These are phyloP conservation scores for Moesziomyces globuligerus DNA, from an alignment of 1,284 basidiomycete genomes.

Conservation along the genomic window DNA sequence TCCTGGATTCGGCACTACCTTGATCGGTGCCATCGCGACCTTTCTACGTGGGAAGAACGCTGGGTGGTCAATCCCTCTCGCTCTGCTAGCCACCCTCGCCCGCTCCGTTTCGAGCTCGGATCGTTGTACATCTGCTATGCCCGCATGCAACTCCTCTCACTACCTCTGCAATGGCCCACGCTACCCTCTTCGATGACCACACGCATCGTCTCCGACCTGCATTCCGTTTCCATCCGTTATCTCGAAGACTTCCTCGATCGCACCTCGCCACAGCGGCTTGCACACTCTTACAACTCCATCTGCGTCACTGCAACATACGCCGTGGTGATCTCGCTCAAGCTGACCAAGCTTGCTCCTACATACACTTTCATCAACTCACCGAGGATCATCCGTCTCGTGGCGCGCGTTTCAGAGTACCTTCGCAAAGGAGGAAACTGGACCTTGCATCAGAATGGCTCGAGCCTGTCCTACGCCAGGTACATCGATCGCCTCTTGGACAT, in stretches of 20 bases:
- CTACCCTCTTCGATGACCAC: slow-evolving; percentile 26
- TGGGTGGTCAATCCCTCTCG: slow-evolving; percentile 33
- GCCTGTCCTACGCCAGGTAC: slow-evolving; percentile 35
- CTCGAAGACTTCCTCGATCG: slow-evolving; percentile 39
- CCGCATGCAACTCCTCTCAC: slow-evolving; percentile 43
- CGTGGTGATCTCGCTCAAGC: slow-evolving; percentile 37
- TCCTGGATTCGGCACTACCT: slow-evolving; percentile 34
- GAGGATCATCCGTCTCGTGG: slow-evolving; percentile 25
- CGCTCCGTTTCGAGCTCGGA: slow-evolving; percentile 35
- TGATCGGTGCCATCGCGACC: slow-evolving; percentile 33
- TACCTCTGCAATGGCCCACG: slow-evolving; percentile 29
- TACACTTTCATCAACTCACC: slow-evolving; percentile 35
- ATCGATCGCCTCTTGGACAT: slow-evolving; percentile 34
- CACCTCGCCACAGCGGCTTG: slow-evolving; percentile 34
- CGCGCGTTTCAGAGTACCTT: slow-evolving; percentile 28
- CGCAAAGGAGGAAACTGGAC: slow-evolving; percentile 37
- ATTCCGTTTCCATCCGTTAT: slow-evolving; percentile 35
- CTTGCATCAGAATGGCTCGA: slow-evolving; percentile 36
- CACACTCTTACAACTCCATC: slow-evolving; percentile 45
- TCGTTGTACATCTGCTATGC: slow-evolving; percentile 46
- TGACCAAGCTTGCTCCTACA: slow-evolving; percentile 30
- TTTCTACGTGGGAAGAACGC: slow-evolving; percentile 37
- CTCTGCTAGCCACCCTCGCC: slow-evolving; percentile 24
- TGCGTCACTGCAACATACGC: slow-evolving; percentile 44
- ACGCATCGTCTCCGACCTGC: slow-evolving; percentile 34